Base-by-base conservation (phyloP, 768 basidiomycete species). In the Leccinum aurantiacum region DNA sequence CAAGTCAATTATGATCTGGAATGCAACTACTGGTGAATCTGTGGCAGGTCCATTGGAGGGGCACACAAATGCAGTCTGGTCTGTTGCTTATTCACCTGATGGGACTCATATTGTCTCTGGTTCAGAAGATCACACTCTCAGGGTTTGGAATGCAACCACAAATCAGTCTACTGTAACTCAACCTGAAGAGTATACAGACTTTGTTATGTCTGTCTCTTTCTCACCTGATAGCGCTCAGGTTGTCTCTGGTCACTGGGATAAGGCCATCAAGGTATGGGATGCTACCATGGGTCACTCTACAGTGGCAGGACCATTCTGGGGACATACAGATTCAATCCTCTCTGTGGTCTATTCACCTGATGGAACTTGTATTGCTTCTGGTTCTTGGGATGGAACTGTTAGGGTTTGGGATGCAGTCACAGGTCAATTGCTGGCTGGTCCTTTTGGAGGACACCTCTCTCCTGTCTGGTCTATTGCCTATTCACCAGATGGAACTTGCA, bases 111-210 rank as follows among this genome's bases (percentile, higher is more conserved):
- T 41, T 41, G 41, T 41, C 41, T 41, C 41, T 41, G 41, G 41
- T 41, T 41, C 41, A 41, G 41, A 41, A n/a, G 41, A 63, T 13
- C 44, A 25, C 0, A 61, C 47, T n/a, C 29, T 54, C 14, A 55
- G 53, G n/a, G 17, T 71, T 22, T 72, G 67, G 69, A 53, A 67
- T 56, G 48, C 49, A 31, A 46, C 44, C 35, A 38, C 1, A 57
- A 54, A 41, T 56, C 29, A 55, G 7, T 37, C 27, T 55, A 22
- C 62, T 52, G 53, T 22, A 63, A 71, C 19, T 41, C 51, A 38
- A 53, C 17, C 44, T 22, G 15, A 53, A 2, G 51, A 31, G 6
- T 41, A 53, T 14, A 17, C 27, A 52, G 8, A 24, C 29, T 33
- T 8, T 6, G 31, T 58, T 25, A 22, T 4, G 10, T 41, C 59